Percentiles rank a stretch among this genome's conserved stretches.
These are phyloP conservation scores for Glebionis coronaria DNA, from an alignment of 129 eudicot genomes.

Conservation along the genomic window DNA sequence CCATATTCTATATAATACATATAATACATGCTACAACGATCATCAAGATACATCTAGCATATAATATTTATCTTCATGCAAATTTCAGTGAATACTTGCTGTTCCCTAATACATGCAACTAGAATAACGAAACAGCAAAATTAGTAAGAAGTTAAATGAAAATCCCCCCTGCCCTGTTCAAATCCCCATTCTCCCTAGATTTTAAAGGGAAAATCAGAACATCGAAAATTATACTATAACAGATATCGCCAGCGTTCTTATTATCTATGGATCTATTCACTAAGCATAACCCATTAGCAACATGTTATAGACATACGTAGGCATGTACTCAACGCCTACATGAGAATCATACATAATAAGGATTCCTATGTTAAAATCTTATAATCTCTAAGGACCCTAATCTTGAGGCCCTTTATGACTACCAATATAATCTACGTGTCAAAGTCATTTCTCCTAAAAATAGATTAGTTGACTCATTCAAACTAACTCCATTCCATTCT, in stretches of 20 bases:
- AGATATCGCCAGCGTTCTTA: background rate
- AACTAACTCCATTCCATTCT: no score
- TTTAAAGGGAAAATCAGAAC: background rate
- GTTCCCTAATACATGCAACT: background rate
- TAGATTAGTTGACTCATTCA: background rate
- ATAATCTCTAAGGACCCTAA: background rate
- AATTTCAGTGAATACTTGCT: background rate
- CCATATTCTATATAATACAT: background rate
- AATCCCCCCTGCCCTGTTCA: background rate
- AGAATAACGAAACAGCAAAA: slow-evolving; percentile 5
- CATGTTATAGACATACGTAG: background rate
- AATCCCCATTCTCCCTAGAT: background rate
- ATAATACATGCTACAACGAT: no score
- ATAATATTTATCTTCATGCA: slow-evolving; percentile 1
- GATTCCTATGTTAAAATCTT: background rate
- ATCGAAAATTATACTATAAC: background rate
- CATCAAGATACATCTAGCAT: background rate
- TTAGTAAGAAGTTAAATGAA: background rate
- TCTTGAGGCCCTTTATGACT: background rate
- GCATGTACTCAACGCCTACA: background rate
- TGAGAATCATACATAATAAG: slow-evolving; percentile 4
- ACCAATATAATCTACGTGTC: background rate
- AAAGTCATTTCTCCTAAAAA: background rate
- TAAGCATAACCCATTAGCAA: background rate
- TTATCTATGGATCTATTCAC: background rate